Conservation (phyloP, 306 rosid genomes). For the Clitoria ternatea region DNA sequence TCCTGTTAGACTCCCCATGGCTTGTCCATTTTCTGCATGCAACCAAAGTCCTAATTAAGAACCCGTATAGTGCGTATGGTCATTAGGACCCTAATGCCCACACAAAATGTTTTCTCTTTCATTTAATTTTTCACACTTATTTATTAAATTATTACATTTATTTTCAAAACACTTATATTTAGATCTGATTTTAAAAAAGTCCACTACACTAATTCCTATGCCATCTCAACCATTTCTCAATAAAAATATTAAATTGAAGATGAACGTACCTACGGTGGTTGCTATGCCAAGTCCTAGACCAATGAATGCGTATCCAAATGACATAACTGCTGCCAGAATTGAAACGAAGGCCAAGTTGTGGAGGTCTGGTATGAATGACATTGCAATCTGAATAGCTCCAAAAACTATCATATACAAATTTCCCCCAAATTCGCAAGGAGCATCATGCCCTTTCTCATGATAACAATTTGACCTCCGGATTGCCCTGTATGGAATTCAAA, state of each 20-base stretch:
- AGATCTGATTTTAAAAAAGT: too few species aligned
- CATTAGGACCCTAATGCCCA: too few species aligned
- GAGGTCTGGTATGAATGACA: constrained; percentile 76
- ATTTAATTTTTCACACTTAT: too few species aligned
- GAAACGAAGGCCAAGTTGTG: constrained; percentile 70
- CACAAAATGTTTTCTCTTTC: not conserved
- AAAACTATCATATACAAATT: constrained; percentile 40
- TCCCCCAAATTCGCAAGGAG: constrained; percentile 45
- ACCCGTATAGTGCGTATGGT: too few species aligned
- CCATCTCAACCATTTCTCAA: too few species aligned
- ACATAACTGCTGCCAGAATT: constrained; percentile 55
- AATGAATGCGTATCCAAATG: constrained; percentile 53
- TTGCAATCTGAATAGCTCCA: too few species aligned
- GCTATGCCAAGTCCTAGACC: constrained; percentile 66
- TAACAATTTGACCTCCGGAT: constrained; percentile 56
- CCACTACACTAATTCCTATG: too few species aligned
- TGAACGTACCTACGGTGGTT: constrained; percentile 33
- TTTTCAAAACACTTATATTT: too few species aligned
- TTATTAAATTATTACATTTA: too few species aligned
- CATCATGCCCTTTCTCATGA: constrained; percentile 57
- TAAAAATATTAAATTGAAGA: too few species aligned
- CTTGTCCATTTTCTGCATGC: constrained; percentile 51
- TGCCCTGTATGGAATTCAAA: too few species aligned
- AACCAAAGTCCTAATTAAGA: constrained; percentile 3
- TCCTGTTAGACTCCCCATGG: constrained; percentile 55